Conservation (phyloP, 768 basidiomycete species). For the Kwoniella sp. region DNA sequence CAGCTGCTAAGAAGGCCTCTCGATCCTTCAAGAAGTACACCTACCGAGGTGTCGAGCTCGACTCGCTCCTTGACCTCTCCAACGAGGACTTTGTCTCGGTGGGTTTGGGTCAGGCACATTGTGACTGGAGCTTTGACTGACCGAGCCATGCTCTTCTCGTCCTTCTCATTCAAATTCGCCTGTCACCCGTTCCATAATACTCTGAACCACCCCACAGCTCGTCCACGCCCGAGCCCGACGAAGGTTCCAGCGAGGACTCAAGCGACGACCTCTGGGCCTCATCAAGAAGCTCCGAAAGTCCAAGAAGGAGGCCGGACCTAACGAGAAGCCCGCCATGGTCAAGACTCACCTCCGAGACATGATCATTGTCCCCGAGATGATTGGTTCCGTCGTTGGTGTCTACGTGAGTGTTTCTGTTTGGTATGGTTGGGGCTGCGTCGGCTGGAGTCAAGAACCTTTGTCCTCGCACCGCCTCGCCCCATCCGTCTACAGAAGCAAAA, state of each 20-base stretch:
- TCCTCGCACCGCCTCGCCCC: too few relatives aligned
- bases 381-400: constrained; percentile 94
- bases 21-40: constrained; percentile 98
- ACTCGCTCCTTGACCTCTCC: constrained; percentile 91
- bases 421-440: neutral
- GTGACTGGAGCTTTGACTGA: neutral
- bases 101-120: constrained; percentile 48
- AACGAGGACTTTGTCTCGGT: constrained; percentile 75
- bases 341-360: constrained; percentile 99
- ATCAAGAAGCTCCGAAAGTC: constrained; percentile 99
- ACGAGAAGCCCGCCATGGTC: constrained; percentile 97
- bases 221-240: constrained; percentile 98
- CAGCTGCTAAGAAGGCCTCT: constrained; percentile 97
- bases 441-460: too few relatives aligned
- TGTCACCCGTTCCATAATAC: neutral
- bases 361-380: constrained; percentile 99
- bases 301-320: constrained; percentile 98
- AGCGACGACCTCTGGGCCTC: constrained; percentile 95
- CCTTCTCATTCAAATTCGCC: constrained; percentile 60
- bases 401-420: constrained; percentile 55
- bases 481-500: too few relatives aligned
- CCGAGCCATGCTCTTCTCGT: constrained; percentile 4
- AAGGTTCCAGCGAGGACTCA: constrained; percentile 97
- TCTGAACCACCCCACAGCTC: constrained; percentile 56
- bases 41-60: constrained; percentile 96